These are phyloP conservation scores for Podospora appendiculata DNA, from an alignment of 495 filamentous ascomycete species.

Conservation along the genomic window DNA sequence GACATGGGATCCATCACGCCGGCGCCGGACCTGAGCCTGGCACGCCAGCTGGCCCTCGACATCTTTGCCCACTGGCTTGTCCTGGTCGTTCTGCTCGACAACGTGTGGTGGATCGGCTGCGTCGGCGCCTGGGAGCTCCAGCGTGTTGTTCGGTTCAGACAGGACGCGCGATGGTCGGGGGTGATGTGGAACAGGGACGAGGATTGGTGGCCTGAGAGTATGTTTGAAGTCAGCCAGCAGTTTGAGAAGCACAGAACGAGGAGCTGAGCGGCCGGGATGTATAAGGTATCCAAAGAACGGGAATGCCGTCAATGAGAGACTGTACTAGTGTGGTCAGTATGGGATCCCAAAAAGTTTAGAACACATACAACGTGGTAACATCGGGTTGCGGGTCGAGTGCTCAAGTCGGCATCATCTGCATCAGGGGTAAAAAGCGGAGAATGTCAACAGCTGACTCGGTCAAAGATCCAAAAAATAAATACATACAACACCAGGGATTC, in stretches of 20 bases:
- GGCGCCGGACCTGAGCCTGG: neutral
- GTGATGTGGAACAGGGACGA: slow-evolving; percentile 3
- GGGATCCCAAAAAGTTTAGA: too few relatives aligned
- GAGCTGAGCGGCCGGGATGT: neutral
- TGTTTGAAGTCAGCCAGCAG: slow-evolving; percentile 7
- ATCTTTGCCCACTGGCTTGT: slow-evolving; percentile 40
- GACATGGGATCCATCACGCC: neutral
- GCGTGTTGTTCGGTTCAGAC: slow-evolving; percentile 7
- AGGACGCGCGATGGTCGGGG: neutral
- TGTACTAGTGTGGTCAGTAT: too few relatives aligned
- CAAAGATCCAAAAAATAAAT: too few relatives aligned
- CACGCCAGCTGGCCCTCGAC: slow-evolving; percentile 28
- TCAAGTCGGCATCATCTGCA: too few relatives aligned
- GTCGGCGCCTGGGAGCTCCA: slow-evolving; percentile 18
- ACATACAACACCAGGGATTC: too few relatives aligned
- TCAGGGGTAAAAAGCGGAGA: too few relatives aligned
- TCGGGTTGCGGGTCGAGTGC: too few relatives aligned
- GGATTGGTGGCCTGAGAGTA: slow-evolving; percentile 15
- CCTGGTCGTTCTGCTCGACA: slow-evolving; percentile 33
- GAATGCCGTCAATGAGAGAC: too few relatives aligned
- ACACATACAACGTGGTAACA: too few relatives aligned
- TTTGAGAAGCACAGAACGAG: slow-evolving; percentile 7
- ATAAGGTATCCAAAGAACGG: too few relatives aligned
- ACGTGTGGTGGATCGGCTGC: slow-evolving; percentile 38
- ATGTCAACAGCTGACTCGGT: too few relatives aligned